Base-by-base conservation (phyloP, 805 yeast genomes). In the Candida incommunis region DNA sequence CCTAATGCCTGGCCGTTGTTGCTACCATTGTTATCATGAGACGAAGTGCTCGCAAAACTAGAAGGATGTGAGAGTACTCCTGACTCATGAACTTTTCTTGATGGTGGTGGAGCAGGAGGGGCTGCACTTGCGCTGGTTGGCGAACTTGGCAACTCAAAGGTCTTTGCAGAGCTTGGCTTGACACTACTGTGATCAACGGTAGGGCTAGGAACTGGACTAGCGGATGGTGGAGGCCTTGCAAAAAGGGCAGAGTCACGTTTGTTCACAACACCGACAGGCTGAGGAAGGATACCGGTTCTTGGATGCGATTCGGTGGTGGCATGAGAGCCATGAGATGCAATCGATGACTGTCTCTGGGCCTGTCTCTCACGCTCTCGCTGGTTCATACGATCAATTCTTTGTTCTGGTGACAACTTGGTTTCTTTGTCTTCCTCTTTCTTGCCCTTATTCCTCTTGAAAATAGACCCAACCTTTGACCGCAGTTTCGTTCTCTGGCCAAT, bases 381-480 rank as follows among this genome's bases (percentile, higher is more conserved):
- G 43, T 34, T 21, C 42, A 7, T 31, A 45, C 27, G 24, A 23
- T 27, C 23, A 48, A 16, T 42, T 45, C 48, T 43, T 21, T 29
- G 23, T 18, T 31, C 37, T 5, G 37, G 37, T 35, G 42, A 20
- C 27, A 20, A 23, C 40, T 44, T 44, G 49, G 40, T 43, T 23
- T 44, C 43, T 45, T 48, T 41, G 48, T 16, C 41, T 20, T 34
- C 16, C 15, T 26, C 16, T 16, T 35, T 16, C 22, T 35, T 21
- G 22, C 21, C 18, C 44, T 40, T 44, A 48, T 46, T 48, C 46
- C 52, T 50, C 53, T 53, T 58, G 29, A 63, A 62, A 34, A 63
- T 58, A 15, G 66, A 61, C 40, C 66, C 66, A 7, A 63, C 63
- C 45, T 57, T 56, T 24, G 65, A 58, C 18, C 62, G 49, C 41